These are phyloP conservation scores for Penicillium sp. DNA, from an alignment of 2,329 filamentous ascomycete genomes.

Conservation along the genomic window DNA sequence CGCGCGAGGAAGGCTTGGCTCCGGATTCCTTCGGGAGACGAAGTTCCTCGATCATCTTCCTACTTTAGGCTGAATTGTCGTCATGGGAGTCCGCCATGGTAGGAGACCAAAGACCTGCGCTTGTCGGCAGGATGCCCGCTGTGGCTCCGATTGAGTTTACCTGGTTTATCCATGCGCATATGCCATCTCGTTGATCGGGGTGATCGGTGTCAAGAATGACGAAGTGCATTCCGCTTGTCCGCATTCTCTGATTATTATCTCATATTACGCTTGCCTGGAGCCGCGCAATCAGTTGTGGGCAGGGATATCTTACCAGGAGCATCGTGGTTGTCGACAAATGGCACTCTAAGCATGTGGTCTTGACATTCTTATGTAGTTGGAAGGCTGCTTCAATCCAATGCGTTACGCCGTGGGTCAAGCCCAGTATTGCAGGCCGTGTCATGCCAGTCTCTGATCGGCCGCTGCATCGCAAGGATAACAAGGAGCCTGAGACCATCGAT, in stretches of 20 bases:
- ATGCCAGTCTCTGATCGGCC: not conserved
- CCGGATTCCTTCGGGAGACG: not conserved
- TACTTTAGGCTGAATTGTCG: not conserved
- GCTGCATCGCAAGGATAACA: not conserved
- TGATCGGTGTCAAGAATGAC: constrained; percentile 3
- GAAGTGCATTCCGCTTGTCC: constrained; percentile 7
- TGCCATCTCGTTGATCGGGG: not conserved
- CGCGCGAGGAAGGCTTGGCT: not conserved
- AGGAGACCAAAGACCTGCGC: not conserved
- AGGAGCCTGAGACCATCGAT: too few relatives aligned
- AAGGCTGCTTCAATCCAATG: not conserved
- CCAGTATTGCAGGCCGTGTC: not conserved
- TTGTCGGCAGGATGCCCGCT: not conserved
- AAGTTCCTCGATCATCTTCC: not conserved
- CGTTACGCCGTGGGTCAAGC: not conserved
- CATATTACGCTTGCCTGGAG: not conserved
- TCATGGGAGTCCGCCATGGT: not conserved
- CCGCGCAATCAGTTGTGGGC: constrained; percentile 14
- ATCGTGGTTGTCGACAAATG: not conserved
- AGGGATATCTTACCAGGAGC: not conserved
- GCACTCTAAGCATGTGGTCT: not conserved
- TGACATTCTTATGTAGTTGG: not conserved
- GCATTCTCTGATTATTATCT: constrained; percentile 18
- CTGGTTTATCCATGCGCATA: not conserved
- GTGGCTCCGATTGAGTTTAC: not conserved